phyloP scores from a whole-genome alignment of 2,329 filamentous ascomycete species.

The Cercospora canescens region DNA sequence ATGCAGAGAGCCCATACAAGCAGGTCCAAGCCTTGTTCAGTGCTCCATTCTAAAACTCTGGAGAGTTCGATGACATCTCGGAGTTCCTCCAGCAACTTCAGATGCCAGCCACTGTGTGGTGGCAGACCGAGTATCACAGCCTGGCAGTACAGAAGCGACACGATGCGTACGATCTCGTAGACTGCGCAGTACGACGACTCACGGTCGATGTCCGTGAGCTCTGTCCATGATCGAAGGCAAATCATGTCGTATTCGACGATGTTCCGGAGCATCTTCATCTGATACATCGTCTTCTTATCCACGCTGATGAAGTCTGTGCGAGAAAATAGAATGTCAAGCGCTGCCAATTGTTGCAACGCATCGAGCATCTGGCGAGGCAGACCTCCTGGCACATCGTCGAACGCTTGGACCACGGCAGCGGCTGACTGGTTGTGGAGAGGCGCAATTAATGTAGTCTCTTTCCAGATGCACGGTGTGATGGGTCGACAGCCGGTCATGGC shows the following conservation, averaged over 20 bases:
- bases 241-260: neutral
- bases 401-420: neutral
- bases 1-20: neutral
- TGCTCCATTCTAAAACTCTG: neutral
- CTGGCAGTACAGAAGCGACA: neutral
- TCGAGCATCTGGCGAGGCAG: neutral
- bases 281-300: neutral
- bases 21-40: neutral
- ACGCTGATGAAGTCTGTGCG: neutral
- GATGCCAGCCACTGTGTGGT: neutral
- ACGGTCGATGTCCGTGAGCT: neutral
- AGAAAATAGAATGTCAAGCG: neutral
- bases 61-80: neutral
- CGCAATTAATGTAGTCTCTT: neutral
- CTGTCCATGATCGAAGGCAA: neutral
- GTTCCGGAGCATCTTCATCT: neutral
- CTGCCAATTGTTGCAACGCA: neutral
- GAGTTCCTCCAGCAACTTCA: neutral
- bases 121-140: neutral
- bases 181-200: neutral
- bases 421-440: neutral
- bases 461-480: neutral
- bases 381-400: neutral
- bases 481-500: neutral
- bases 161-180: neutral